These are phyloP conservation scores for Exophiala sp. DNA, from an alignment of 2,329 filamentous ascomycete species.

Conservation along the genomic window DNA sequence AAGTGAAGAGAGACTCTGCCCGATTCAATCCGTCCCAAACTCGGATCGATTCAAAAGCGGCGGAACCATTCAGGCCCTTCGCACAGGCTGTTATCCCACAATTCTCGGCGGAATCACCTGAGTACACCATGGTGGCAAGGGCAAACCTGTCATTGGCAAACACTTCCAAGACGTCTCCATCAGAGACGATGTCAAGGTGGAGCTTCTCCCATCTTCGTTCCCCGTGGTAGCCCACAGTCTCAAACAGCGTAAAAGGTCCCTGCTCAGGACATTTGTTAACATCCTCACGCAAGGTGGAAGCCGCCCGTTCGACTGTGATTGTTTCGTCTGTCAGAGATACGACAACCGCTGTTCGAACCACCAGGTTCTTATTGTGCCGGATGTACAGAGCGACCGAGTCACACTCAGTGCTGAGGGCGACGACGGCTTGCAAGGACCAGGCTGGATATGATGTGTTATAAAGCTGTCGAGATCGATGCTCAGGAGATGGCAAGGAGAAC, in stretches of 20 bases:
- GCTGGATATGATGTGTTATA: too few relatives aligned
- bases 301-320: slow-evolving; percentile 39
- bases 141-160: slow-evolving; percentile 45
- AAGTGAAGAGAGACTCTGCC: too few relatives aligned
- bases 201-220: slow-evolving; percentile 35
- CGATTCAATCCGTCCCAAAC: too few relatives aligned
- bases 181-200: slow-evolving; percentile 42
- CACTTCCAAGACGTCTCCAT: slow-evolving; percentile 44
- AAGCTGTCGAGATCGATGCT: too few relatives aligned
- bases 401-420: too few relatives aligned
- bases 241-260: slow-evolving; percentile 50
- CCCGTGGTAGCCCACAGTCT: slow-evolving; percentile 19
- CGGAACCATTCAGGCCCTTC: too few relatives aligned
- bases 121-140: slow-evolving; percentile 41
- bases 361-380: slow-evolving; percentile 23
- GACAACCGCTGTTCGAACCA: slow-evolving; percentile 37
- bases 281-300: slow-evolving; percentile 24
- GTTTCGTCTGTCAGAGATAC: slow-evolving; percentile 40
- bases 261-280: slow-evolving; percentile 37
- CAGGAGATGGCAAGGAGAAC: too few relatives aligned
- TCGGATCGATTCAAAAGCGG: too few relatives aligned
- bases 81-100: too few relatives aligned
- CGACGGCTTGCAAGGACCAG: too few relatives aligned
- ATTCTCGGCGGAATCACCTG: not conserved
- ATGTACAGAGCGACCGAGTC: slow-evolving; percentile 30